Evolutionary conservation across 805 yeast species (phyloP).

Genomic region (Candida ipomoeae): DNA sequence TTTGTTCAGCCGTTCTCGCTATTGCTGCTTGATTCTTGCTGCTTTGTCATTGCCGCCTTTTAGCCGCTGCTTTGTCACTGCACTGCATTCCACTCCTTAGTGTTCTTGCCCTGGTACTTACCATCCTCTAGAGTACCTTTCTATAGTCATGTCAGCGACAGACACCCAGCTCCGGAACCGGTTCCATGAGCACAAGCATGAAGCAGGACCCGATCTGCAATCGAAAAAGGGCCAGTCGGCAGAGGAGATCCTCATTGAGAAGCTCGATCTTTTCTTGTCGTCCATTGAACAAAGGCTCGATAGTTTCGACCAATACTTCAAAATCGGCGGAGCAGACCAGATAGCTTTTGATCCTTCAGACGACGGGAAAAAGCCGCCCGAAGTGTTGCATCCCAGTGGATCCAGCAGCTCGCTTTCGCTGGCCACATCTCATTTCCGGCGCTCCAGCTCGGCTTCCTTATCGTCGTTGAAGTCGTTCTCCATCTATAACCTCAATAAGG

Average conservation of each 20-base stretch:
- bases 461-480: slow-evolving; percentile 30
- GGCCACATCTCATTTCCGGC: slow-evolving; percentile 16
- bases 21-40: not conserved
- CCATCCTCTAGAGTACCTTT: not conserved
- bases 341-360: slow-evolving; percentile 8
- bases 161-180: slow-evolving; percentile 14
- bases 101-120: too few species aligned
- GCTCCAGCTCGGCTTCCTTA: slow-evolving; percentile 28
- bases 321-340: slow-evolving; percentile 18
- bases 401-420: not conserved
- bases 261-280: slow-evolving; percentile 37
- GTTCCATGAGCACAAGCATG: not conserved
- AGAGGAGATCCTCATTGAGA: slow-evolving; percentile 39
- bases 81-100: not conserved
- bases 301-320: slow-evolving; percentile 38
- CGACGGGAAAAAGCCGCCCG: slow-evolving; percentile 8
- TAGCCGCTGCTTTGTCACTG: too few species aligned
- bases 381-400: not conserved
- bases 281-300: slow-evolving; percentile 40
- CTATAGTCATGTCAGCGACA: slow-evolving; percentile 3
- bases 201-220: not conserved
- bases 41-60: not conserved
- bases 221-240: slow-evolving; percentile 17
- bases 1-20: not conserved
- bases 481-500: slow-evolving; percentile 27